Evolutionary conservation across 495 filamentous ascomycete genomes (phyloP), one percentile per base, ranked within the genome.

Genomic region (Aspergillus kassunensis): DNA sequence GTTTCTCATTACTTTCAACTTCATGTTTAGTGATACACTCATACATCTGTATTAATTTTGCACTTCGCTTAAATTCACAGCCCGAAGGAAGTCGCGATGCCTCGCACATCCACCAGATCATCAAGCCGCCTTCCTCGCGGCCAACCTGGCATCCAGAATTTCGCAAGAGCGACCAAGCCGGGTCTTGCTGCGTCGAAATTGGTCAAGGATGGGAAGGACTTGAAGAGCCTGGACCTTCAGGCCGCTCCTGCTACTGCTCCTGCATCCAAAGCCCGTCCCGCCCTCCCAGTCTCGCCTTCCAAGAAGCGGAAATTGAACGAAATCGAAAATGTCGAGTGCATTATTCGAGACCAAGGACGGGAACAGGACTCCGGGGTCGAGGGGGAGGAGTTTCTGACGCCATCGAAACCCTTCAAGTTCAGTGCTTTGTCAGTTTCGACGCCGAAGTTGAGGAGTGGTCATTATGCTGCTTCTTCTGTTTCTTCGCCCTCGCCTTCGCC

Each of bases 241-340:
- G 16, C 16, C 6, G 7, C 39, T 23, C 11, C 21, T 36, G 44
- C 51, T 2, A 34, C 46, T 29, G 39, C 44, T 34, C 23, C 34
- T 25, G 13, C 49, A 11, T 27, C 34, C 3, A 15, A 4, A 11
- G 5, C 54, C 3, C 18, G 21, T 25, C 60, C 4, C 24, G 24
- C 9, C 4, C n/a, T 69, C 0, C 59, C 70, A 12, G 57, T 63
- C 47, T 71, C 73, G 13, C 73, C 73, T 49, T 76, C 73, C 51
- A 76, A 76, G 58, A 76, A 76, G 49, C 61, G 73, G 42, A 76
- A 75, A 56, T 50, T 76, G 34, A 63, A 70, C 45, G 71, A 76
- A 53, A 52, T 74, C 35, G 65, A 70, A 51, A 73, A 72, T 27
- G 57, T 69, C 27, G 51, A 53, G 39, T 42, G 36, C 15, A 56